These are phyloP conservation scores for Seiridium unicorne DNA, from an alignment of 2,329 filamentous ascomycete species.

Conservation along the genomic window DNA sequence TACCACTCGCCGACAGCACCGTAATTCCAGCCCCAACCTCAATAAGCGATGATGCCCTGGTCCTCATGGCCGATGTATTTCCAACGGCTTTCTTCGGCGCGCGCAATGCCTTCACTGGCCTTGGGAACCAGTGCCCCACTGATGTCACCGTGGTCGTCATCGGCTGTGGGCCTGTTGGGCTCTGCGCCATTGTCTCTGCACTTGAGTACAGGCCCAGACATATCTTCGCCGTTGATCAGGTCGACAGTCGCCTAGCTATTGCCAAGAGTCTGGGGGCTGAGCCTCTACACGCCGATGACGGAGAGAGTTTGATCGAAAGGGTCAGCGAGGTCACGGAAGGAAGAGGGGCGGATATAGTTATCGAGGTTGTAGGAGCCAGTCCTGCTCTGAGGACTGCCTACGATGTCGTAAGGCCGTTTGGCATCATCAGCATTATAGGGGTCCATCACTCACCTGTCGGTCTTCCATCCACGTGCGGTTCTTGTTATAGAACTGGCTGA, in stretches of 20 bases:
- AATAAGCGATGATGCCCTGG: constrained; percentile 71
- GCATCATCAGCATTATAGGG: constrained; percentile 71
- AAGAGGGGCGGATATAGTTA: constrained; percentile 79
- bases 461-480: background rate
- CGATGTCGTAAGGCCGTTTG: constrained; percentile 70
- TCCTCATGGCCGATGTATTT: constrained; percentile 92
- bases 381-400: constrained; percentile 69
- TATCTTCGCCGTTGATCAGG: constrained; percentile 76
- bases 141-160: constrained; percentile 75
- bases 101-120: constrained; percentile 69
- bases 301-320: constrained; percentile 62
- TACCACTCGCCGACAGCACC: constrained; percentile 79
- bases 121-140: constrained; percentile 51
- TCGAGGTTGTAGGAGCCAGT: constrained; percentile 73
- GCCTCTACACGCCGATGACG: constrained; percentile 75
- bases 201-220: constrained; percentile 73
- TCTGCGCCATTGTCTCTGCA: constrained; percentile 79
- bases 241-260: constrained; percentile 70
- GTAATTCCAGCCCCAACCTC: constrained; percentile 70
- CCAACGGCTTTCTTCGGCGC: constrained; percentile 84
- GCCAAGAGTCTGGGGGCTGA: constrained; percentile 76
- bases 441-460: constrained; percentile 61
- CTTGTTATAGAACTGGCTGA: too few species aligned
- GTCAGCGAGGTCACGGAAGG: constrained; percentile 75
- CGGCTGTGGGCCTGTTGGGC: constrained; percentile 81